Conservation (phyloP, 2,329 filamentous ascomycete genomes). For the Botryosphaeria dothidea region DNA sequence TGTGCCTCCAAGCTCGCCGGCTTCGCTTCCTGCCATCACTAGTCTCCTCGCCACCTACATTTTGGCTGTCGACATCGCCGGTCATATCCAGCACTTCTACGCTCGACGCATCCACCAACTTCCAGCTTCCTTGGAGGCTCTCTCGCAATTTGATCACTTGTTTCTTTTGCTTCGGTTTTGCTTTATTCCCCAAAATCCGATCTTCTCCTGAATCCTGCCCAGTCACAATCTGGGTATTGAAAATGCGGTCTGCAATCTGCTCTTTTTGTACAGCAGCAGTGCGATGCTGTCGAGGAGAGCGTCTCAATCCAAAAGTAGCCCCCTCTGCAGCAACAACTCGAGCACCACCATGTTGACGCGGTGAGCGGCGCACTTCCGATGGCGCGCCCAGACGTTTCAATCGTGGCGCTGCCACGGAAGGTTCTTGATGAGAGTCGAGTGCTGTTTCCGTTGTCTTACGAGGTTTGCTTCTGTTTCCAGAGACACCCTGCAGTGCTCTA, state of each 20-base stretch:
- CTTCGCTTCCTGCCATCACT: slow-evolving; percentile 22
- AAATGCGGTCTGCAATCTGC: background rate
- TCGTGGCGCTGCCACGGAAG: background rate
- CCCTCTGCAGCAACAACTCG: background rate
- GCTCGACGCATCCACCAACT: slow-evolving; percentile 29
- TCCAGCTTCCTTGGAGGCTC: slow-evolving; percentile 36
- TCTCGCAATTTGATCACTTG: slow-evolving; percentile 25
- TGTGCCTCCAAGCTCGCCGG: slow-evolving; percentile 36
- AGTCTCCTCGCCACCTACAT: no score
- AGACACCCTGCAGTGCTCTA: background rate
- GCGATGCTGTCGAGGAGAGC: slow-evolving; percentile 27
- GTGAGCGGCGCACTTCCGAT: background rate
- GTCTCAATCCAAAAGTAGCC: slow-evolving; percentile 18
- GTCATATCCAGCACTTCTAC: slow-evolving; percentile 27
- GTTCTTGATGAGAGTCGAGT: background rate
- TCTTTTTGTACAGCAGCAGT: background rate
- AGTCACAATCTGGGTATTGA: background rate
- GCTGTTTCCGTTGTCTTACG: background rate
- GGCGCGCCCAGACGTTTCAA: background rate
- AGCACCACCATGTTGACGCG: background rate
- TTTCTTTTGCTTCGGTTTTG: background rate
- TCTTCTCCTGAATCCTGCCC: background rate
- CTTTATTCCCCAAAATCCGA: background rate
- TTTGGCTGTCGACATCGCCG: slow-evolving; percentile 34
- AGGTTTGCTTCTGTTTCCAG: background rate